These are phyloP conservation scores for Terfezia claveryi DNA, from an alignment of 495 filamentous ascomycete genomes.

Conservation along the genomic window DNA sequence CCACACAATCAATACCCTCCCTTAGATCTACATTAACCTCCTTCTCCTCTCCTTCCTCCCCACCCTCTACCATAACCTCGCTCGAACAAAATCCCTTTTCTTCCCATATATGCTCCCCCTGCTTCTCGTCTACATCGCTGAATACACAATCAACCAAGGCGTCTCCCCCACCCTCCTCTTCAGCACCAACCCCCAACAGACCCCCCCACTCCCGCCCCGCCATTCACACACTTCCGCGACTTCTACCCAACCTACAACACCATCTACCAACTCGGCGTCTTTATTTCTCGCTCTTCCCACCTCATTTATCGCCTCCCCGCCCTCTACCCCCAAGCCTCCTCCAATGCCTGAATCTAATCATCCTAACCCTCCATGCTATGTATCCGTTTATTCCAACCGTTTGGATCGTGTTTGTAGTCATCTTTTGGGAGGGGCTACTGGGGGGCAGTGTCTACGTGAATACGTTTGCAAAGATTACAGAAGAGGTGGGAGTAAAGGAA, in stretches of 20 bases:
- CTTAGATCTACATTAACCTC: no score
- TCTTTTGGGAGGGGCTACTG: constrained; percentile 92
- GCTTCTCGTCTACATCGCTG: constrained; percentile 75
- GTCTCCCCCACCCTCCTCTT: constrained; percentile 79
- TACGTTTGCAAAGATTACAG: constrained; percentile 79
- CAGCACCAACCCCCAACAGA: neutral
- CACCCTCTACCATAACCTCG: constrained; percentile 22
- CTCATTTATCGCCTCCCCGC: constrained; percentile 64
- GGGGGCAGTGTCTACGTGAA: constrained; percentile 88
- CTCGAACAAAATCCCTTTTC: constrained; percentile 33
- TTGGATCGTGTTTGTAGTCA: constrained; percentile 54
- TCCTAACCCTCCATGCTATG: constrained; percentile 55
- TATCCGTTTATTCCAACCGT: constrained; percentile 61
- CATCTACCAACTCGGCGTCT: constrained; percentile 84
- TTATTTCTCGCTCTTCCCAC: constrained; percentile 73
- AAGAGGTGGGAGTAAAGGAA: constrained; percentile 49
- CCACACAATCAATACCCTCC: no score
- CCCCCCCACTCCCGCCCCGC: constrained; percentile 39
- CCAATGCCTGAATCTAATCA: constrained; percentile 52
- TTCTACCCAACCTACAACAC: constrained; percentile 81
- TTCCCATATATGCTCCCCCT: constrained; percentile 75
- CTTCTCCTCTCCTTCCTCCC: no score
- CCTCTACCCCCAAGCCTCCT: constrained; percentile 71
- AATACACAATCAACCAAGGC: constrained; percentile 93
- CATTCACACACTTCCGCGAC: constrained; percentile 61